These are phyloP conservation scores for Takakia lepidozioides DNA, from an alignment of 225 moss, liverwort and hornwort species.

Conservation along the genomic window DNA sequence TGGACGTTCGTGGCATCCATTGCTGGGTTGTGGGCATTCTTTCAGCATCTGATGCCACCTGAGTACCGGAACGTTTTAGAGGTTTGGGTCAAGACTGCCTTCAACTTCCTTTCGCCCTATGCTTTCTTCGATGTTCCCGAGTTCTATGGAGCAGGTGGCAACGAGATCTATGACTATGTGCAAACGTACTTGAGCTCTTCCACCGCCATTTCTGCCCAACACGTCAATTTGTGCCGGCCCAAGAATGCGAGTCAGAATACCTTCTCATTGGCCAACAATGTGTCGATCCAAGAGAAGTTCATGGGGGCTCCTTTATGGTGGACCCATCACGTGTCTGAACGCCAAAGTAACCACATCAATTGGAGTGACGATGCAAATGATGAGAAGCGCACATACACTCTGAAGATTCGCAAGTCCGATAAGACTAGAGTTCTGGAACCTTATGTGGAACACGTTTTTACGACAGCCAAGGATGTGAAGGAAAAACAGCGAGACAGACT, in stretches of 20 bases:
- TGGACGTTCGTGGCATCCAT: constrained; percentile 60
- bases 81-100: constrained; percentile 16
- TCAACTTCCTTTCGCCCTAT: constrained; percentile 29
- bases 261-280: constrained; percentile 43
- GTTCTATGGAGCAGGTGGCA: constrained; percentile 44
- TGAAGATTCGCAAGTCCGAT: constrained; percentile 22
- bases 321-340: constrained; percentile 17
- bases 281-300: constrained; percentile 33
- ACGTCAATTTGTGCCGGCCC: constrained; percentile 39
- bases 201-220: constrained; percentile 33
- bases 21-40: constrained; percentile 35
- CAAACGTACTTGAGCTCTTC: constrained; percentile 45
- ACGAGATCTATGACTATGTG: constrained; percentile 52
- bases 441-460: constrained; percentile 3
- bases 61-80: constrained; percentile 22
- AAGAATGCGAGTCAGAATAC: constrained; percentile 56
- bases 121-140: constrained; percentile 40
- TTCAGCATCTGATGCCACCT: constrained; percentile 31
- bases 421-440: constrained; percentile 2
- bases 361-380: constrained; percentile 10
- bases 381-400: constrained; percentile 41
- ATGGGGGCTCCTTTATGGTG: constrained; percentile 41
- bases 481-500: background rate
- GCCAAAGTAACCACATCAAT: constrained; percentile 10
- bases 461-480: constrained; percentile 2